A percentile compares a stretch with the other conserved stretches of the same genome.
phyloP scores from a whole-genome alignment of 73 alveolate genomes.

The Uronychia setigera region DNA sequence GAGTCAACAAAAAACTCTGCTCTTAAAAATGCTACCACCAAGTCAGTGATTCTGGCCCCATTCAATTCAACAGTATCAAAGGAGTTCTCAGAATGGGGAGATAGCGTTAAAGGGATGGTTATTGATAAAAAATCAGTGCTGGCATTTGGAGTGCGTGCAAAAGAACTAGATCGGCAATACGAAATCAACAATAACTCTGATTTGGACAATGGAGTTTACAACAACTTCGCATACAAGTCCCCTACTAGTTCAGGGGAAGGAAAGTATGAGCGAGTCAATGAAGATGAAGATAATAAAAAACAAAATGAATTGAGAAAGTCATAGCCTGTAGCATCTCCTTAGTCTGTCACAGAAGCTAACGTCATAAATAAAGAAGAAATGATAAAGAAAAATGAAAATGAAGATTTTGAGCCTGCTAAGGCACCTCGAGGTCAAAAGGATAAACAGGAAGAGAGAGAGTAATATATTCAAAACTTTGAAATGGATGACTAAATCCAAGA shows the following conservation, averaged over 20 bases:
- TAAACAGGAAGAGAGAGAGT: slow-evolving; percentile 74
- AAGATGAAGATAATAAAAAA: slow-evolving; percentile 6
- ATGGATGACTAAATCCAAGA: background rate
- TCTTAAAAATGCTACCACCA: slow-evolving; percentile 49
- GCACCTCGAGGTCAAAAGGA: slow-evolving; percentile 73
- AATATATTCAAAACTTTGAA: background rate
- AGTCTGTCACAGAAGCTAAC: background rate
- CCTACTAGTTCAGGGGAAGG: background rate
- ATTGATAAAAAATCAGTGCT: slow-evolving; percentile 66
- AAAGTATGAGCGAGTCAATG: slow-evolving; percentile 12
- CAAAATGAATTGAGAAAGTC: too few species aligned
- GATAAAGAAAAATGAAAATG: slow-evolving; percentile 19
- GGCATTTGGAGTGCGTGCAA: slow-evolving; percentile 69
- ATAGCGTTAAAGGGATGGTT: slow-evolving; percentile 13
- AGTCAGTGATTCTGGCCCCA: slow-evolving; percentile 80
- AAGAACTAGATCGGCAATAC: slow-evolving; percentile 79
- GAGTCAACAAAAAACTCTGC: slow-evolving; percentile 32
- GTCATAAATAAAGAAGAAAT: slow-evolving; percentile 36
- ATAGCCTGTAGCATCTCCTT: too few species aligned
- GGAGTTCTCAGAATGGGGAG: background rate
- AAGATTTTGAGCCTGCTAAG: slow-evolving; percentile 68
- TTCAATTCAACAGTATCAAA: slow-evolving; percentile 63
- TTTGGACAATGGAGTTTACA: slow-evolving; percentile 83
- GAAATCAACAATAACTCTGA: slow-evolving; percentile 81
- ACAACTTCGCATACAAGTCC: slow-evolving; percentile 43